Base-by-base conservation (phyloP, 2,329 filamentous ascomycete species). In the Ceratocystis alfenasii region DNA sequence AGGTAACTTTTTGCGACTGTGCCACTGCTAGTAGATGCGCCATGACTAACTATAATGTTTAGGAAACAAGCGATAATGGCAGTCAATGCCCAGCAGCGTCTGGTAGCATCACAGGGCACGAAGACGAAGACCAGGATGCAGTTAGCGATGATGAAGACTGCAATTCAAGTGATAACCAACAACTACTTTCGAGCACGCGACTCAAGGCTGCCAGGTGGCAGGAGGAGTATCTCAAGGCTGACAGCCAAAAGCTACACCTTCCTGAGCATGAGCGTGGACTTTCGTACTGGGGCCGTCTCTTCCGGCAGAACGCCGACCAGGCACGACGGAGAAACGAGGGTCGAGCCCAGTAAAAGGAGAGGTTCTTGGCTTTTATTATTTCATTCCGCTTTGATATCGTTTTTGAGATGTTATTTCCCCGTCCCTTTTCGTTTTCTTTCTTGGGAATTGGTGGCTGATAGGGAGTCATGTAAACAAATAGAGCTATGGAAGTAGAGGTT, bases 251-350 rank as follows among this genome's bases (percentile, higher is more conserved):
- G 28, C n/a, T 65, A 4, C 28, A 30, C 8, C 50, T 67, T 46
- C 63, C 66, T 5, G 63, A 67, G 20, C 63, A 67, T 36, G 66
- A 67, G 41, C 63, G 66, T 8, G 66, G 66, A 1, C 60, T 67
- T 20, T 67, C 66, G 25, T 67, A 67, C 63, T 67, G 66, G 66
- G 66, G 66, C 22, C 63, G 66, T 17, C 50, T 67, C 10, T 67
- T 67, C 50, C 66, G 63, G 12, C 63, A 65, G 48, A 67, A 67
- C 44, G 57, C 63, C 5, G 50, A 65, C 15, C 63, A 67, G 30
- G 66, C 66, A 33, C 44, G 63, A 17, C 36, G 53, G 53, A 57
- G 63, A 45, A 59, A 65, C 36, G 36, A 48, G 17, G 44, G 22
- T 2, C 22, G 46, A 33, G 41, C 44, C 28, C 25, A 63, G 46